Percentiles rank a stretch among this genome's conserved stretches.
Evolutionary conservation across 805 yeast species (phyloP).

Genomic region (Schwanniomyces vanrijiae): DNA sequence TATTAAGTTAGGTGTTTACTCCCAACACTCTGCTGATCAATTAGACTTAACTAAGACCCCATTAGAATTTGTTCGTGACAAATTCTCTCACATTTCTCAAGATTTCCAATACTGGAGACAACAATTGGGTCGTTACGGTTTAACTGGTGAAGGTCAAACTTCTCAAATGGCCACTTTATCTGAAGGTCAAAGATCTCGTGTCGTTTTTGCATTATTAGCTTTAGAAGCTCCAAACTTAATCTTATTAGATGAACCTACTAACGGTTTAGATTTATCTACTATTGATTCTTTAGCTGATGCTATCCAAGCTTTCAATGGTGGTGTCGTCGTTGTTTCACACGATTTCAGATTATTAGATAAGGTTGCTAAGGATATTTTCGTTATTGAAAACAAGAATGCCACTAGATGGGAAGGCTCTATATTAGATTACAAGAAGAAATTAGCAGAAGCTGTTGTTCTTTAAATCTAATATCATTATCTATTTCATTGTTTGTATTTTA

Average conservation of each 20-base stretch:
- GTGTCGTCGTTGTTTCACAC: conserved; percentile 98
- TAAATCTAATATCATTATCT: conserved; percentile 13
- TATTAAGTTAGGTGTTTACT: conserved; percentile 96
- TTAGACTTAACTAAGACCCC: conserved; percentile 94
- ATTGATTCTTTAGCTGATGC: conserved; percentile 98
- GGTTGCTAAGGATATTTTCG: conserved; percentile 96
- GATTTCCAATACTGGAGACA: conserved; percentile 99
- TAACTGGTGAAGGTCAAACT: conserved; percentile 98
- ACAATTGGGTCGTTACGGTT: conserved; percentile 96
- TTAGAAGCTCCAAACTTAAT: conserved; percentile 93
- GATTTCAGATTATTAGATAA: conserved; percentile 97
- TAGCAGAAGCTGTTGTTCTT: conserved; percentile 87
- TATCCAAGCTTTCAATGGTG: conserved; percentile 91
- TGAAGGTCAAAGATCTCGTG: conserved; percentile 99
- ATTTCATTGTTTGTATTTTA: conserved; percentile 5
- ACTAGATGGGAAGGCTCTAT: conserved; percentile 95
- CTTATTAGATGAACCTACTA: conserved; percentile 98
- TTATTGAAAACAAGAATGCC: conserved; percentile 92
- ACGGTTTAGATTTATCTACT: conserved; percentile 97
- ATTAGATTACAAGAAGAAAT: conserved; percentile 87
- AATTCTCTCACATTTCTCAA: conserved; percentile 85
- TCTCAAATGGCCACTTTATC: conserved; percentile 97
- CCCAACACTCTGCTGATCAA: conserved; percentile 98
- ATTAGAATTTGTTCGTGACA: conserved; percentile 94
- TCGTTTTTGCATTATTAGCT: conserved; percentile 94